Evolutionary conservation across 805 yeast species (phyloP), one percentile per base, ranked within the genome.

Genomic region (Zygosaccharomyces bisporus): DNA sequence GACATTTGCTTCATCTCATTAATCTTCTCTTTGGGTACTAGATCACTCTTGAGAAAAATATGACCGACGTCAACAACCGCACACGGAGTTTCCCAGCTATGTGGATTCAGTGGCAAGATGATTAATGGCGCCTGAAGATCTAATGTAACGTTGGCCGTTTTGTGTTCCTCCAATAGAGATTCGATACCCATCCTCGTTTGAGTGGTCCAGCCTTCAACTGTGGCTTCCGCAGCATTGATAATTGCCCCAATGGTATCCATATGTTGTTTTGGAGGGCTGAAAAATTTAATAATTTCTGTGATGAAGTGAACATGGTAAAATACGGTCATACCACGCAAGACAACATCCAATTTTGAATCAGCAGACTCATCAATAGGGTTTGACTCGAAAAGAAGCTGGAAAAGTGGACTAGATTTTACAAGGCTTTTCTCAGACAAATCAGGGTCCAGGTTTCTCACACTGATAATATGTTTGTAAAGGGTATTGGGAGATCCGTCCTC

Each of bases 1-100:
- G 73, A 71, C 57, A 86, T 79, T 19, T 79, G 71, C 57, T 81
- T 86, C 36, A 89, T 77, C 46, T 80, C 81, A 40, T 81, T 80
- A 20, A 89, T 75, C 36, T 77, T 79, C 3, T 76, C 74, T 51
- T 79, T 79, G 37, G 84, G 86, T 3, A 81, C 93, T 32, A 91
- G 73, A 55, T 90, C 93, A 59, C 96, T 86, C 1, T 72, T 67
- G 12, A 93, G 79, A 51, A 88, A 81, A 18, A 95, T 83, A 63
- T 91, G 96, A 58, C 99, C 99, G 6, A 97, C 96, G 72, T 93
- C 98, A 43, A 93, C 72, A 14, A 93, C 79, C 3, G 90, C 86
- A 52, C 95, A 95, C 0, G 97, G 95, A 0, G 97, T 81, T 32
- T 82, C 73, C 80, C 87, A 81, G 51, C 77, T 78, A 9, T 79